These are phyloP conservation scores for Zygosaccharomyces pseudobailii DNA, from an alignment of 1,139 yeast genomes.

Conservation along the genomic window DNA sequence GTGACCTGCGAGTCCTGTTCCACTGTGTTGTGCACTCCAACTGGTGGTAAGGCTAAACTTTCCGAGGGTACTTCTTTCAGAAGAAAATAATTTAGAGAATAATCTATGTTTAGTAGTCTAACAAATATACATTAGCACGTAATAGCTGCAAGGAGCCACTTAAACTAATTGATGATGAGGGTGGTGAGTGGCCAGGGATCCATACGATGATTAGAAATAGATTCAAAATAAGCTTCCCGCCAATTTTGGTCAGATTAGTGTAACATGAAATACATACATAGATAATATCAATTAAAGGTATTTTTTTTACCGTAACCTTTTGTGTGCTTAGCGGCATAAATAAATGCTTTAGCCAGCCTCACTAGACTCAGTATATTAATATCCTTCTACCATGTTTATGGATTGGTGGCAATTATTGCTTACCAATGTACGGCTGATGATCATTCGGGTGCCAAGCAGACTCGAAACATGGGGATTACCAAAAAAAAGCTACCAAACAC, in stretches of 20 bases:
- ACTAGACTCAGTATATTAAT: too few species aligned
- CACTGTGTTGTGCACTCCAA: constrained; percentile 96
- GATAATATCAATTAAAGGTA: too few species aligned
- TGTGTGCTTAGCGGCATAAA: too few species aligned
- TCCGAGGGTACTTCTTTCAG: constrained; percentile 99
- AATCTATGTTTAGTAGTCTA: constrained; percentile 9
- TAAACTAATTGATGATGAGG: not conserved
- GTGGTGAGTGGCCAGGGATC: not conserved
- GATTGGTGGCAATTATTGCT: too few species aligned
- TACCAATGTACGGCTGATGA: not conserved
- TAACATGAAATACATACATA: not conserved
- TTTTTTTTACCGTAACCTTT: too few species aligned
- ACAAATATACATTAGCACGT: constrained; percentile 4
- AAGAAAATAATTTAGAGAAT: constrained; percentile 68
- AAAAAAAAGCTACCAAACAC: too few species aligned
- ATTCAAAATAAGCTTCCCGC: not conserved
- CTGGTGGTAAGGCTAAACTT: constrained; percentile 99
- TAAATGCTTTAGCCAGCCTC: not conserved
- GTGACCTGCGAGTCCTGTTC: constrained; percentile 99
- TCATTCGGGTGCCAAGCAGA: not conserved
- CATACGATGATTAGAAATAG: too few species aligned
- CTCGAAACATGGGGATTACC: too few species aligned
- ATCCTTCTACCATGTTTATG: too few species aligned
- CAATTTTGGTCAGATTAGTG: not conserved
- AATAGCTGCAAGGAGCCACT: not conserved